Evolutionary conservation across 164 flowering plant genomes (phyloP), one percentile per base, ranked within the genome.

Genomic region (Magnolia sinica): DNA sequence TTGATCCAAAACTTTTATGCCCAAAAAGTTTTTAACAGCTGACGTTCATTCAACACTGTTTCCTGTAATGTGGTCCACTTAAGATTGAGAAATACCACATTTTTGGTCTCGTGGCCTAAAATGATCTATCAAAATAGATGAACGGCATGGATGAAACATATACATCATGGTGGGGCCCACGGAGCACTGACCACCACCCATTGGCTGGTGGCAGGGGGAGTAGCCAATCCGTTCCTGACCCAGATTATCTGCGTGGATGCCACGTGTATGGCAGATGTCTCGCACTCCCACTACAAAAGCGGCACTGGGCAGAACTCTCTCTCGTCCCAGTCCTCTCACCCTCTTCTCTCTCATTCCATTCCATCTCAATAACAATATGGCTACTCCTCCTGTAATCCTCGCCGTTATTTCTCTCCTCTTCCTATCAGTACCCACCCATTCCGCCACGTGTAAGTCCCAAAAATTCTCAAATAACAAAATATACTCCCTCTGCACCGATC

Each of bases 401-500:
- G 23, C 27, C 29, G 24, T 23, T 65, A 4, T 8, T 65, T 31
- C 19, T 37, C 73, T 18, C 5, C n/a, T 51, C 13, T 7, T 14
- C 37, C 2, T 63, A 63, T 50, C 52, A 8, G 27, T 59, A 22
- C 27, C 71, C 2, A 55, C 72, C 20, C 16, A 1, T 14, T 18
- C 70, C 4, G 70, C 58, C 13, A 73, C 68, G 51, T 83, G 86
- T 78, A 70, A 70, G 11, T 69, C 84, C 20, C 79, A 79, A 70
- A 79, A 20, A 5, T 78, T 82, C 52, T 50, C 75, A 14, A 76
- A 31, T 68, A 81, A 76, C 70, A 68, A 31, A 58, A 24, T 63
- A 8, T 84, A 31, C 76, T 37, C 58, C 4, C 68, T 71, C 81
- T 82, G 84, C 79, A 52, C 9, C 61, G 86, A 82, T 49, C 82